Conservation (phyloP, 2,329 filamentous ascomycete genomes). For the Aspergillus transmontanensis region DNA sequence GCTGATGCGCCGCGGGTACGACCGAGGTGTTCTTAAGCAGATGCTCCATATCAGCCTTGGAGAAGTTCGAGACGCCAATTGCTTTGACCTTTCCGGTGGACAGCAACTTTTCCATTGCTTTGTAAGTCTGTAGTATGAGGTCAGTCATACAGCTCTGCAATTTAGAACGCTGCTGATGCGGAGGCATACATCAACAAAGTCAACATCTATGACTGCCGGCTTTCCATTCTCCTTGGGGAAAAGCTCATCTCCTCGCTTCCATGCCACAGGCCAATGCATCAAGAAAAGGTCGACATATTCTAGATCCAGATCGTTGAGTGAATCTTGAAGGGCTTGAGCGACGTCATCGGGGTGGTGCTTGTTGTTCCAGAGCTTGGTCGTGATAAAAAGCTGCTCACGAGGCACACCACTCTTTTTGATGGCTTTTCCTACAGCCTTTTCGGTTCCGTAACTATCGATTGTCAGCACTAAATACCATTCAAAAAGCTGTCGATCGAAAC, state of each 20-base stretch:
- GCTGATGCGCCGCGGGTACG: conserved; percentile 53
- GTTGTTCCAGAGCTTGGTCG: conserved; percentile 70
- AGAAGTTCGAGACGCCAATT: conserved; percentile 59
- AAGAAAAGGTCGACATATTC: conserved; percentile 72
- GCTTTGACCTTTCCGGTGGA: conserved; percentile 49
- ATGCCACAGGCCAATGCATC: conserved; percentile 67
- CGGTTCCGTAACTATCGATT: conserved; percentile 60
- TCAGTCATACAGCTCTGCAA: background rate
- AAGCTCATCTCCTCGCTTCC: conserved; percentile 50
- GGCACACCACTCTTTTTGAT: conserved; percentile 66
- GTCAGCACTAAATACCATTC: conserved; percentile 3
- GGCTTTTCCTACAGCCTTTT: conserved; percentile 66
- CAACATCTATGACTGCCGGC: conserved; percentile 45
- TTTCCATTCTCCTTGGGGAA: conserved; percentile 53
- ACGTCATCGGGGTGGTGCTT: conserved; percentile 65
- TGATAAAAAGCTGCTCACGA: conserved; percentile 66
- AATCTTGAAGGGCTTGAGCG: conserved; percentile 60
- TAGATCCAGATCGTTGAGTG: conserved; percentile 63
- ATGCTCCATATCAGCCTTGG: conserved; percentile 50
- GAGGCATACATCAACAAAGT: conserved; percentile 50
- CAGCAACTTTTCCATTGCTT: conserved; percentile 51
- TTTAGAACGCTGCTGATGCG: background rate
- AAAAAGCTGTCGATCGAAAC: conserved; percentile 7
- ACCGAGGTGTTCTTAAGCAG: conserved; percentile 49
- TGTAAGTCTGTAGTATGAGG: conserved; percentile 46